Evolutionary conservation across 1,139 yeast species (phyloP), one percentile per base, ranked within the genome.

Genomic region (Hansenula lynferdii): DNA sequence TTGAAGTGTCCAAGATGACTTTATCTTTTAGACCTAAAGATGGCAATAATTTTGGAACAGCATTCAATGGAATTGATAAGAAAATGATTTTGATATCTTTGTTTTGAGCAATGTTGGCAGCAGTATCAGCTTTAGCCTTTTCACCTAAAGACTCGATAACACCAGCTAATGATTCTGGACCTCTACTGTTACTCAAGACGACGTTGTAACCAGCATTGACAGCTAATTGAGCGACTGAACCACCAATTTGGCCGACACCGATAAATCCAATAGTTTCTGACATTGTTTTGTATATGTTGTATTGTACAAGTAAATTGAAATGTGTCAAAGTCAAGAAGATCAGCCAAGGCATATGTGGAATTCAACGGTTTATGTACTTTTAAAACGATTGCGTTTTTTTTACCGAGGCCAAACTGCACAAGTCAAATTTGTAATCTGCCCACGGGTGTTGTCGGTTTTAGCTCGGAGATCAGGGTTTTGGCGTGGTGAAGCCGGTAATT

Each of bases 241-340:
- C 26, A 22, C 33, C 33, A 10, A 31, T 31, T 21, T 22, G 33
- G 16, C 33, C 33, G 10, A 22, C 27, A 31, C 33, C 33, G 15
- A 31, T 31, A 11, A 31, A 31, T 11, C 33, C 33, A 22, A 31
- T 31, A 10, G 26, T 31, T 31, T 31, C 15, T 16, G 27, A 21
- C 33, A 31, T 31, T 31, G 5, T 28, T 12, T 6, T 5, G 5
- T 6, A 23, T 23, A 23, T 23, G 11, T 23, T 8, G 11, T 23
- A n/a, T 23, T 23, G 11, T 23, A 10, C 25, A 23, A 23, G 5
- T 5, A 10, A 23, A 10, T 11, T 9, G 11, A 23, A 23, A 8
- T 20, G 22, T 20, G 8, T 20, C 8, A 20, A 20, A 20, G 8
- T 8, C 22, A 20, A 20, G 22, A 20, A 20, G 6, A 20, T 8